Evolutionary conservation across 1,139 yeast genomes (phyloP).

Genomic region (Pichia sp.): DNA sequence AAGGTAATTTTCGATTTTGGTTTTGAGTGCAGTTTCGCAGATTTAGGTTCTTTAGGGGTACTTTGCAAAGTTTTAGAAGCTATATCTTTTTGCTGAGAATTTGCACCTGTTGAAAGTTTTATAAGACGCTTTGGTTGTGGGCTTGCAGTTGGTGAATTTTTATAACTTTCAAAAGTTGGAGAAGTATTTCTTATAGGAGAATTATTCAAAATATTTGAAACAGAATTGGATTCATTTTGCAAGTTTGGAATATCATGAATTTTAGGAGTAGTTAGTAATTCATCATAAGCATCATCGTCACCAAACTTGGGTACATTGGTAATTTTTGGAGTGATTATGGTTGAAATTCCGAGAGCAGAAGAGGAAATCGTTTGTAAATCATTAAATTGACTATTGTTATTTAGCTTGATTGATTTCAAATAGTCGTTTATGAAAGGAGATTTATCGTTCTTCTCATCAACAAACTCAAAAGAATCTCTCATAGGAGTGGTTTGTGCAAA

Average conservation of each 20-base stretch:
- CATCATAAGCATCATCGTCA: not conserved
- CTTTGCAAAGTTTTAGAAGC: not conserved
- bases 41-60: not conserved
- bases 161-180: slow-evolving; percentile 13
- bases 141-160: slow-evolving; percentile 5
- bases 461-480: slow-evolving; percentile 21
- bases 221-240: no score
- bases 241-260: no score
- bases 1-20: slow-evolving; percentile 22
- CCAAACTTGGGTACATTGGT: slow-evolving; percentile 1
- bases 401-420: slow-evolving; percentile 1
- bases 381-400: slow-evolving; percentile 1
- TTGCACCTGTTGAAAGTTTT: slow-evolving; percentile 3
- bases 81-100: no score
- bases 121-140: slow-evolving; percentile 4
- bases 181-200: slow-evolving; percentile 15
- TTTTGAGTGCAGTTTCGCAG: slow-evolving; percentile 12
- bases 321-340: slow-evolving; percentile 1
- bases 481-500: slow-evolving; percentile 10
- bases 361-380: not conserved
- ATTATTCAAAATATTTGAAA: slow-evolving; percentile 11
- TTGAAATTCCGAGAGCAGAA: not conserved
- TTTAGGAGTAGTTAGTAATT: no score
- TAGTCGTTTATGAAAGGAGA: slow-evolving; percentile 6
- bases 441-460: slow-evolving; percentile 14